These are phyloP conservation scores for Clavariopsis aquatica DNA, from an alignment of 495 filamentous ascomycete species.

Conservation along the genomic window DNA sequence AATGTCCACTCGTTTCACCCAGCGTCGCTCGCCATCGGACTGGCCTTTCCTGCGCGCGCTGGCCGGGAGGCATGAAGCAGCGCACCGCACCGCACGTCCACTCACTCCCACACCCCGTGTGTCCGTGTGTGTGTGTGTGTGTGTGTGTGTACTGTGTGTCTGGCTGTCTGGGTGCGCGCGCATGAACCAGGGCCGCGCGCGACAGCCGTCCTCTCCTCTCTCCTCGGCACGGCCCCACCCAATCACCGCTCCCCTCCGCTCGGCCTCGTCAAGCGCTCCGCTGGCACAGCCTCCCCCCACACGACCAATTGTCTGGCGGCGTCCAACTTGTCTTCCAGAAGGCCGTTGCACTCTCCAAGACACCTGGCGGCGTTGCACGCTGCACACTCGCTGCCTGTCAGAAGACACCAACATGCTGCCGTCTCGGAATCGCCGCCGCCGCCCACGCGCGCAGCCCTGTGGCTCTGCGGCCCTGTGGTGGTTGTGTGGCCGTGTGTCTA, in stretches of 20 bases:
- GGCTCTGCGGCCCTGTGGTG: too few relatives aligned
- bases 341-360: constrained; percentile 4
- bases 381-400: constrained; percentile 4
- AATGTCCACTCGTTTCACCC: constrained; percentile 1
- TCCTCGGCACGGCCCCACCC: not conserved
- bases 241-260: not conserved
- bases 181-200: constrained; percentile 6
- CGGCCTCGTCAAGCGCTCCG: constrained; percentile 17
- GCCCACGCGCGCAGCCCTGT: too few relatives aligned
- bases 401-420: constrained; percentile 6
- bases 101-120: too few relatives aligned
- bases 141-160: too few relatives aligned
- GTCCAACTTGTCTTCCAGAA: constrained; percentile 6
- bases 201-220: not conserved
- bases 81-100: too few relatives aligned
- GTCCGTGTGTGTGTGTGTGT: too few relatives aligned
- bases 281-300: constrained; percentile 18
- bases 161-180: not conserved
- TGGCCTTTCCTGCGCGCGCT: too few relatives aligned
- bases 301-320: not conserved
- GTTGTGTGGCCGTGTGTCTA: too few relatives aligned
- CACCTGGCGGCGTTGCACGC: not conserved
- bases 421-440: constrained; percentile 30
- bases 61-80: constrained; percentile 8
- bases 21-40: constrained; percentile 16